These are phyloP conservation scores for Phytophthora fragariae DNA, from an alignment of 352 stramenopile species.

Conservation along the genomic window DNA sequence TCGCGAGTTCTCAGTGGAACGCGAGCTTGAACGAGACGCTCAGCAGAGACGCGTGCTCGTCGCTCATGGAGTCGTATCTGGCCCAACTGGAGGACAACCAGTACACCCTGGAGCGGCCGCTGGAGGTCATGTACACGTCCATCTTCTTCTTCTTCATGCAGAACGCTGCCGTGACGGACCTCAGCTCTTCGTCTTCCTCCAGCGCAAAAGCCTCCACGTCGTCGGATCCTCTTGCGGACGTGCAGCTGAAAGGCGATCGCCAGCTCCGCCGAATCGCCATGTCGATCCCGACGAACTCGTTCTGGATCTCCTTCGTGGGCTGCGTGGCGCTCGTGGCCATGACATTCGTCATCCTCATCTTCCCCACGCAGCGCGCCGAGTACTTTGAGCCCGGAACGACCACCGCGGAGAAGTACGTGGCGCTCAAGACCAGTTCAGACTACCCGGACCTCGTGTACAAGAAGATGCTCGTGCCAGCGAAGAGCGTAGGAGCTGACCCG, in stretches of 20 bases:
- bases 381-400: slow-evolving; percentile 39
- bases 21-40: slow-evolving; percentile 31
- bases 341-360: slow-evolving; percentile 38
- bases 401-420: slow-evolving; percentile 37
- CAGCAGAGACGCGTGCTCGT: slow-evolving; percentile 39
- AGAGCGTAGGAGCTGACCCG: background rate
- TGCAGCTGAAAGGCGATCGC: slow-evolving; percentile 47
- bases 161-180: slow-evolving; percentile 43
- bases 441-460: slow-evolving; percentile 43
- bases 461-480: slow-evolving; percentile 35
- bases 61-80: slow-evolving; percentile 59
- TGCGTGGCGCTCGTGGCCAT: slow-evolving; percentile 33
- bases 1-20: slow-evolving; percentile 34
- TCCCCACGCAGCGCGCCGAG: slow-evolving; percentile 35
- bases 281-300: slow-evolving; percentile 41
- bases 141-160: slow-evolving; percentile 55
- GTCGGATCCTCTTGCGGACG: slow-evolving; percentile 32
- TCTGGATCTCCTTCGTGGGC: slow-evolving; percentile 41
- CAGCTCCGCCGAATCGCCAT: slow-evolving; percentile 43
- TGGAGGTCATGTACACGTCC: slow-evolving; percentile 59
- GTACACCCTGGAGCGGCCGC: slow-evolving; percentile 44
- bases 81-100: slow-evolving; percentile 47
- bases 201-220: slow-evolving; percentile 6
- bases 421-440: slow-evolving; percentile 28
- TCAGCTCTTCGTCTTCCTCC: slow-evolving; percentile 25